Evolutionary conservation across 495 filamentous ascomycete species (phyloP).

Genomic region (Thozetella sp.): DNA sequence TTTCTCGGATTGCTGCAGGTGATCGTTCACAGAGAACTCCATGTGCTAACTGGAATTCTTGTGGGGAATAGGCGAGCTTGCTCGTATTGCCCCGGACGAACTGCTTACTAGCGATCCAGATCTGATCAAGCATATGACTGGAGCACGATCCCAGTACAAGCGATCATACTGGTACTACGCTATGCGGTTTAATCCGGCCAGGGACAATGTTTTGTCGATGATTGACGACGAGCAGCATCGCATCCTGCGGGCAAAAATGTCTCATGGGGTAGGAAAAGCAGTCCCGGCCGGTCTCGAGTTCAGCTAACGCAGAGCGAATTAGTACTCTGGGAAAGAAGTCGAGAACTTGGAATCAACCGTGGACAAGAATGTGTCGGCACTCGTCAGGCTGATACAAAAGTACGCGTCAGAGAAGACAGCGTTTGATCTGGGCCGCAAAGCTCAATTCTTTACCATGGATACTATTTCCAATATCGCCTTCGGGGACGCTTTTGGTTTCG

Average conservation of each 20-base stretch:
- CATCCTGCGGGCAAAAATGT: conserved; percentile 29
- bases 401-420: conserved; percentile 51
- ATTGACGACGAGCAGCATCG: conserved; percentile 27
- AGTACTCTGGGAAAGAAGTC: conserved; percentile 40
- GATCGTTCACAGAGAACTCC: too few species aligned
- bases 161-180: conserved; percentile 42
- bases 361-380: conserved; percentile 44
- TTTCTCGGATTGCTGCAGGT: too few species aligned
- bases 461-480: conserved; percentile 66
- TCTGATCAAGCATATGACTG: conserved; percentile 32
- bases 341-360: conserved; percentile 48
- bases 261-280: conserved; percentile 20
- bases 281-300: too few species aligned
- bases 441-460: conserved; percentile 59
- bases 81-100: conserved; percentile 19
- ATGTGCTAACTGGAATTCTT: too few species aligned
- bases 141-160: conserved; percentile 32
- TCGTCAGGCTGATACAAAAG: conserved; percentile 36
- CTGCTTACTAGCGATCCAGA: conserved; percentile 41
- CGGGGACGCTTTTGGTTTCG: conserved; percentile 63
- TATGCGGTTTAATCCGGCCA: conserved; percentile 40
- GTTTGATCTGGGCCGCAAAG: conserved; percentile 55
- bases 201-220: conserved; percentile 36
- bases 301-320: background rate
- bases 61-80: conserved; percentile 22